These are phyloP conservation scores for Discostella pseudostelligera DNA, from an alignment of 108 stramenopile species.

Conservation along the genomic window DNA sequence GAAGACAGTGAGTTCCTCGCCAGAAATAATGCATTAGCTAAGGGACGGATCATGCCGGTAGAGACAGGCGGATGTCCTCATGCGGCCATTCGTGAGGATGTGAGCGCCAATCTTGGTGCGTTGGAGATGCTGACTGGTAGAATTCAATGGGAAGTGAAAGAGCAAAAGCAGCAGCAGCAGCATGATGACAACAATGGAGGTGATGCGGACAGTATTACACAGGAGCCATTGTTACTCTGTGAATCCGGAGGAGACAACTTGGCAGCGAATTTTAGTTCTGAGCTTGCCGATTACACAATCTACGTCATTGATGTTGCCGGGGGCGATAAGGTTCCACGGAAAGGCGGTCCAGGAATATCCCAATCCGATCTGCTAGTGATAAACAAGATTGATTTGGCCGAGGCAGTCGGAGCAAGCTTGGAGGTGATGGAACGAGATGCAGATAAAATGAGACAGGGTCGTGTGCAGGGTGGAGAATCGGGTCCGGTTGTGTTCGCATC, in stretches of 20 bases:
- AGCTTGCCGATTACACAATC: constrained; percentile 95
- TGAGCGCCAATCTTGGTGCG: constrained; percentile 92
- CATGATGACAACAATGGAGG: background rate
- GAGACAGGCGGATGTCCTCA: constrained; percentile 99
- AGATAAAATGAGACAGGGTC: constrained; percentile 75
- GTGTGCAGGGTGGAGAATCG: constrained; percentile 1
- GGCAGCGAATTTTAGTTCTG: constrained; percentile 92
- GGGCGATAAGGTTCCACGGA: constrained; percentile 97
- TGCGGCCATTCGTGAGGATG: constrained; percentile 96
- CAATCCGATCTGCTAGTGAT: constrained; percentile 94
- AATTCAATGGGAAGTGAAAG: constrained; percentile 36
- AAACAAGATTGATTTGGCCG: constrained; percentile 98
- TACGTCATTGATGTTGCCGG: constrained; percentile 99
- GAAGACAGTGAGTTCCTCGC: constrained; percentile 97
- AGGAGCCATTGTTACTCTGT: constrained; percentile 76
- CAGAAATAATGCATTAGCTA: constrained; percentile 73
- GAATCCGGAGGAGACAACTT: constrained; percentile 99
- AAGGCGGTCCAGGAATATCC: constrained; percentile 98
- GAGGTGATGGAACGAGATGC: constrained; percentile 94
- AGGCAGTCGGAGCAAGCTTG: constrained; percentile 93
- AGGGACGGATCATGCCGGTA: constrained; percentile 84
- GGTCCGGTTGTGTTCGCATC: constrained; percentile 95
- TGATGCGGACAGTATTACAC: background rate
- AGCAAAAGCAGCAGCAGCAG: background rate
- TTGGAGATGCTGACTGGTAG: constrained; percentile 85